Percentiles rank a stretch among this genome's conserved stretches.
Conservation (phyloP, 129 eudicot species). For the Lonicera japonica region DNA sequence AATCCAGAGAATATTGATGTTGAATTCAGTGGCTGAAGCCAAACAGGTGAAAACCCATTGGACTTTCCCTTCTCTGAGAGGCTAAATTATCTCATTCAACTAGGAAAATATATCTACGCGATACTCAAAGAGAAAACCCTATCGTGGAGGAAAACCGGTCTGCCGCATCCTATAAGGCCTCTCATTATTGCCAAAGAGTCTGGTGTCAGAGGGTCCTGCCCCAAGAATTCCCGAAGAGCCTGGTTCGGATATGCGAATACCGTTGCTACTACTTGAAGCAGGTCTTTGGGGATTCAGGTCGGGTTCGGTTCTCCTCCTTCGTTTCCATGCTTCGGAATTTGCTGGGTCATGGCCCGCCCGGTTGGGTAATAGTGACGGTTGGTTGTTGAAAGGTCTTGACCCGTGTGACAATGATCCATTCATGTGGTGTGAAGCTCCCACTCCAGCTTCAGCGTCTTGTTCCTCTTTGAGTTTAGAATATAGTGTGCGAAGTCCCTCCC, state of each 20-base stretch:
- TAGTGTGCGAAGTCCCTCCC: conserved; percentile 70
- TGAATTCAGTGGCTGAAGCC: conserved; percentile 11
- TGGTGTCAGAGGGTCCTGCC: conserved; percentile 59
- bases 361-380: conserved; percentile 33
- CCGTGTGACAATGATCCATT: conserved; percentile 27
- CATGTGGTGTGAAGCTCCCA: conserved; percentile 65
- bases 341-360: conserved; percentile 54
- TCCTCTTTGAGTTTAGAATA: conserved; percentile 87
- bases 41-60: conserved; percentile 10
- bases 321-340: conserved; percentile 89
- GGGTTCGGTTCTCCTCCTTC: conserved; percentile 59
- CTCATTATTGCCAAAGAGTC: conserved; percentile 37
- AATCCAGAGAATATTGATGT: conserved; percentile 12
- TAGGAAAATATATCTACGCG: conserved; percentile 12
- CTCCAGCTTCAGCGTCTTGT: conserved; percentile 51
- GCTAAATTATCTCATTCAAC: conserved; percentile 37
- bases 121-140: conserved; percentile 50
- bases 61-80: conserved; percentile 8
- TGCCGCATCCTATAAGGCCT: conserved; percentile 56
- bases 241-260: conserved; percentile 39
- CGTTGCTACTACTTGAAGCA: conserved; percentile 28
- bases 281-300: conserved; percentile 43
- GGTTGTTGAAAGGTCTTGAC: conserved; percentile 30
- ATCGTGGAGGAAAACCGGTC: conserved; percentile 48
- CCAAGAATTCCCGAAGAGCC: conserved; percentile 80